Base-by-base conservation (phyloP, 306 rosid species). In the Begonia loranthoides region DNA sequence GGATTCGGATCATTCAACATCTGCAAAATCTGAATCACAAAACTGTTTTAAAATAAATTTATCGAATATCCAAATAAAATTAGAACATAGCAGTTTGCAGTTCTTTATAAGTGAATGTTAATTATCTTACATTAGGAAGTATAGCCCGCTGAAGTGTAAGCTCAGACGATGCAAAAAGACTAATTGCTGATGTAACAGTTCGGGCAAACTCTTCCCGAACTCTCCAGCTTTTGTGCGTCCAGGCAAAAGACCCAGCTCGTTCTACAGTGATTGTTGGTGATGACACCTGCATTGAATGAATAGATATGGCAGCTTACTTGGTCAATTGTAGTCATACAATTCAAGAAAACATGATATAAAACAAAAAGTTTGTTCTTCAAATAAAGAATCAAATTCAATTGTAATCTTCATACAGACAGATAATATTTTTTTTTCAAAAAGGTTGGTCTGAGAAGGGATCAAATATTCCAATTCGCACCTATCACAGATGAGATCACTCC, bases 251-350 rank as follows among this genome's bases (percentile, higher is more conserved):
- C 54, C 99, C 99, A 10, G 99, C 94, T 75, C 99, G 65, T 75
- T 92, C 99, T 62, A 92, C 99, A 57, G 87, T 83, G 73, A 92
- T 84, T 28, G 99, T 87, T 10, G 99, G 96, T 52, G 99, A 92
- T 55, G 96, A 92, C 60, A 92, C 86, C 99, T 90, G 76, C 54
- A 66, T 13, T 41, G 12, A 41, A 19, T 19, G 22, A 19, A 19
- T 19, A 19, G 22, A 19, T 19, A 19, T 19, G 22, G 3, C 22
- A 19, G 22, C 3, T 19, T 4, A 19, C 22, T 19, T 19, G 3
- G 22, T 19, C 22, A 19, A 19, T 19, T 4, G 2, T 2, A 19
- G 22, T 19, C 3, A 19, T 19, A 2, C 22, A 19, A 19, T 19
- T 19, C 22, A 1, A 19, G 22, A 19, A 19, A 19, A 19, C 2